Percentiles rank a stretch among this genome's conserved stretches.
Evolutionary conservation across 1,284 basidiomycete genomes (phyloP).

Genomic region (Marasmius tenuissimus): DNA sequence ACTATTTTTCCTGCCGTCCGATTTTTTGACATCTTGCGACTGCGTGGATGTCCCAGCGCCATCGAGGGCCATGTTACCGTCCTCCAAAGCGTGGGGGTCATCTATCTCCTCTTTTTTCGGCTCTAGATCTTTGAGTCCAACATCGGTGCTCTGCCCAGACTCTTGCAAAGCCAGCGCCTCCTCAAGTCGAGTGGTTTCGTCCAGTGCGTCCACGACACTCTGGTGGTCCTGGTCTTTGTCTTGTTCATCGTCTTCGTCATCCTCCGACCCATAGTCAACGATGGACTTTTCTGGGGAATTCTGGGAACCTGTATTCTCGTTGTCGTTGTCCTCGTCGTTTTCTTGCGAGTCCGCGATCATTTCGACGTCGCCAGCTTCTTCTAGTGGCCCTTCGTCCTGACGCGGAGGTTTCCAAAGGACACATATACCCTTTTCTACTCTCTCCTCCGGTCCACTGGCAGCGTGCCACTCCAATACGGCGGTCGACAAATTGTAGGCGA

Average conservation of each 20-base stretch:
- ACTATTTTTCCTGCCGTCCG: not conserved
- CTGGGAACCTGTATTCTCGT: conserved; percentile 20
- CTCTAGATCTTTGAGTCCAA: conserved; percentile 34
- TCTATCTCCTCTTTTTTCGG: conserved; percentile 69
- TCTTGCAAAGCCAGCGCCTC: conserved; percentile 49
- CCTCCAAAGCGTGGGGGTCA: conserved; percentile 47
- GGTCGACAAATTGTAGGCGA: conserved; percentile 85
- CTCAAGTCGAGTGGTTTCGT: conserved; percentile 46
- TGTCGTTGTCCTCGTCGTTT: conserved; percentile 31
- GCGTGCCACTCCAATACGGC: conserved; percentile 89
- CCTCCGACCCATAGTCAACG: conserved; percentile 53
- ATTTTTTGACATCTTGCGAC: not conserved
- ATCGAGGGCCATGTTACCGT: conserved; percentile 22
- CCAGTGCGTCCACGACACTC: conserved; percentile 58
- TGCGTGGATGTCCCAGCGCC: conserved; percentile 31
- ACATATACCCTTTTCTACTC: conserved; percentile 67
- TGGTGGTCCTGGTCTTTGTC: conserved; percentile 51
- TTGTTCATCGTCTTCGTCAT: conserved; percentile 64
- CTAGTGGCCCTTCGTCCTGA: conserved; percentile 25
- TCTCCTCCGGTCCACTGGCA: conserved; percentile 63
- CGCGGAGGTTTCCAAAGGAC: conserved; percentile 61
- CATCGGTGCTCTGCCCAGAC: conserved; percentile 22
- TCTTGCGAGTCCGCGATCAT: conserved; percentile 16
- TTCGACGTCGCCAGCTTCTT: conserved; percentile 23
- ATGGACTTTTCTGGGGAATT: conserved; percentile 21